These are phyloP conservation scores for Lonicera japonica DNA, from an alignment of 129 eudicot genomes.

Conservation along the genomic window DNA sequence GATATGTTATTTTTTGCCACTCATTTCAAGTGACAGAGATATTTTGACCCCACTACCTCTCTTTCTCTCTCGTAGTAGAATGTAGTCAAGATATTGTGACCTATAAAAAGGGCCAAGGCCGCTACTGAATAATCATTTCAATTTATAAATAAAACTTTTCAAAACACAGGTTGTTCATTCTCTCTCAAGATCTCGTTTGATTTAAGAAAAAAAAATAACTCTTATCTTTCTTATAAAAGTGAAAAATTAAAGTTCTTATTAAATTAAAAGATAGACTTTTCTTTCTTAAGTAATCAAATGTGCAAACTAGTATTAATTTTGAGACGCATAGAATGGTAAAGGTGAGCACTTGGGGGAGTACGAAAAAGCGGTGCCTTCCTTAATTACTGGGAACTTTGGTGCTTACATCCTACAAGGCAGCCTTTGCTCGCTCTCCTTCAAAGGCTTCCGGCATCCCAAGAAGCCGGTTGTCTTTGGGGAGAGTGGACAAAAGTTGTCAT, in stretches of 20 bases:
- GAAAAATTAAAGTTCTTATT: no score
- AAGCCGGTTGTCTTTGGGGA: neutral
- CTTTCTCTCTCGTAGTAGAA: neutral
- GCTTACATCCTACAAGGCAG: constrained; percentile 13
- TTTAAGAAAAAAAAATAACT: no score
- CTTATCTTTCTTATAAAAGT: no score
- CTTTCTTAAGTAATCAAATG: no score
- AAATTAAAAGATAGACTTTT: no score
- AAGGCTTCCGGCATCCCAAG: constrained; percentile 24
- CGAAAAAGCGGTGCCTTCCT: constrained; percentile 13
- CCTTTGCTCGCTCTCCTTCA: constrained; percentile 46
- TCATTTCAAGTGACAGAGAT: constrained; percentile 13
- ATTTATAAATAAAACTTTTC: constrained; percentile 2
- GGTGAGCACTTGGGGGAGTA: constrained; percentile 35
- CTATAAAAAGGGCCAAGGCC: neutral
- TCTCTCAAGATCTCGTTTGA: constrained; percentile 71
- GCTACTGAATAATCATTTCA: constrained; percentile 6
- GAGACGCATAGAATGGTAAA: neutral
- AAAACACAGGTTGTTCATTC: constrained; percentile 46
- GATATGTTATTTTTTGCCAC: constrained; percentile 15
- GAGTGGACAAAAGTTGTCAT: neutral
- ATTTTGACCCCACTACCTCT: constrained; percentile 5
- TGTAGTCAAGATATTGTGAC: neutral
- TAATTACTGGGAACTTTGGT: neutral
- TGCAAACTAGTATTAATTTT: no score